Conservation (phyloP, 2,329 filamentous ascomycete genomes). For the Bipolaris oryzae region DNA sequence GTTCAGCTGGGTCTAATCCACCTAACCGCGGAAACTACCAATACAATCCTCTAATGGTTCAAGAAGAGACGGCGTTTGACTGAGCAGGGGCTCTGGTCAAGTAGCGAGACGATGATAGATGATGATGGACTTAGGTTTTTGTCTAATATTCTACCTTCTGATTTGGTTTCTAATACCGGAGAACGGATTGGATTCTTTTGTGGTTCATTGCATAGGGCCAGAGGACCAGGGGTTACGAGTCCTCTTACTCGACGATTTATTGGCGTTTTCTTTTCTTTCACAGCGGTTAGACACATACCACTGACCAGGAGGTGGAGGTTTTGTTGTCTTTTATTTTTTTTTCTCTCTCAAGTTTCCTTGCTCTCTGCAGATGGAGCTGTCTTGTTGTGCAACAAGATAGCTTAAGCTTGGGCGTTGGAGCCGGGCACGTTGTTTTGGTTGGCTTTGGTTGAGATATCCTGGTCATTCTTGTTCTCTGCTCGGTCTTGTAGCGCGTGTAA, state of each 20-base stretch:
- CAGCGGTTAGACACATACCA: background rate
- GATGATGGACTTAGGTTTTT: slow-evolving; percentile 20
- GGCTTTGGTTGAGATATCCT: slow-evolving; percentile 16
- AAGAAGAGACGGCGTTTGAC: slow-evolving; percentile 43
- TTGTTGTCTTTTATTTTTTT: slow-evolving; percentile 5
- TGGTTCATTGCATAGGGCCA: slow-evolving; percentile 8
- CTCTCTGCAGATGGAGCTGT: slow-evolving; percentile 18
- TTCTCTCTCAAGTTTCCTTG: slow-evolving; percentile 31
- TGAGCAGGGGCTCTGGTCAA: slow-evolving; percentile 14
- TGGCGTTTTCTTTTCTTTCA: background rate
- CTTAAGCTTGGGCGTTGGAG: slow-evolving; percentile 2
- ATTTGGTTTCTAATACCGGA: slow-evolving; percentile 34
- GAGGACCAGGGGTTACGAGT: background rate
- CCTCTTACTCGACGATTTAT: background rate
- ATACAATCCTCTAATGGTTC: slow-evolving; percentile 32
- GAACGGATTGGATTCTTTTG: slow-evolving; percentile 37
- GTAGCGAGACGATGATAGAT: slow-evolving; percentile 14
- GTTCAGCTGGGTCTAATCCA: slow-evolving; percentile 36
- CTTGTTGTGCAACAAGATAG: slow-evolving; percentile 1
- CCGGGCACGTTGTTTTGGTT: background rate
- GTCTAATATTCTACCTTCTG: slow-evolving; percentile 30
- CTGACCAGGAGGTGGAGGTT: background rate
- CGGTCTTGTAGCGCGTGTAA: background rate
- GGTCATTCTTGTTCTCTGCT: slow-evolving; percentile 2
- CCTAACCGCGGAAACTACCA: slow-evolving; percentile 17